phyloP scores from a whole-genome alignment of 2,329 filamentous ascomycete genomes.

The Penicillium sp. region DNA sequence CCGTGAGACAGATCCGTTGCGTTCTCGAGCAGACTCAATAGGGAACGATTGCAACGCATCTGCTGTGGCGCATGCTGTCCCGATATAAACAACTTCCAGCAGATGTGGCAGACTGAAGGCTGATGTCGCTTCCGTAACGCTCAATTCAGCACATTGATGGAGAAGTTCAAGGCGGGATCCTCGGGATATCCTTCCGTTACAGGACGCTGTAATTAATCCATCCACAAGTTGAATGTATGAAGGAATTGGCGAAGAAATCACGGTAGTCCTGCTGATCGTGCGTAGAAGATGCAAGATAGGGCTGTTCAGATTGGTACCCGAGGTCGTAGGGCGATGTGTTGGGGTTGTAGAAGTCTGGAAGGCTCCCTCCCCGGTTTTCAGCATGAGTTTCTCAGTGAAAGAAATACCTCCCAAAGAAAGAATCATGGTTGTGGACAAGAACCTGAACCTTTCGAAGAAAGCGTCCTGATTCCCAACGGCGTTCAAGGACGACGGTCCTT shows the following conservation, averaged over 20 bases:
- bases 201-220: constrained; percentile 36
- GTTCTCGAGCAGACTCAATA: constrained; percentile 45
- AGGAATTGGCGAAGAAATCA: constrained; percentile 21
- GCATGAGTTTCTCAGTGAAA: constrained; percentile 54
- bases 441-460: constrained; percentile 54
- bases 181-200: constrained; percentile 37
- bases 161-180: constrained; percentile 42
- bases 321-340: constrained; percentile 32
- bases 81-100: constrained; percentile 33
- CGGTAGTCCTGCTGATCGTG: constrained; percentile 31
- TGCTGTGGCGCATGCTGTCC: constrained; percentile 37
- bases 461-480: constrained; percentile 31
- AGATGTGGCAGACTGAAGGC: constrained; percentile 12
- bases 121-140: constrained; percentile 19
- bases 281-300: constrained; percentile 45
- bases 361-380: constrained; percentile 58
- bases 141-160: constrained; percentile 39
- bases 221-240: constrained; percentile 35
- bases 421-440: constrained; percentile 55
- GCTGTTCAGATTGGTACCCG: constrained; percentile 34
- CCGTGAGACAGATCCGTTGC: constrained; percentile 57
- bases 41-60: constrained; percentile 45
- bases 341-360: constrained; percentile 50
- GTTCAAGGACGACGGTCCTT: constrained; percentile 48
- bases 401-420: constrained; percentile 52